Base-by-base conservation (phyloP, 306 rosid genomes). In the Medicago ruthenica region DNA sequence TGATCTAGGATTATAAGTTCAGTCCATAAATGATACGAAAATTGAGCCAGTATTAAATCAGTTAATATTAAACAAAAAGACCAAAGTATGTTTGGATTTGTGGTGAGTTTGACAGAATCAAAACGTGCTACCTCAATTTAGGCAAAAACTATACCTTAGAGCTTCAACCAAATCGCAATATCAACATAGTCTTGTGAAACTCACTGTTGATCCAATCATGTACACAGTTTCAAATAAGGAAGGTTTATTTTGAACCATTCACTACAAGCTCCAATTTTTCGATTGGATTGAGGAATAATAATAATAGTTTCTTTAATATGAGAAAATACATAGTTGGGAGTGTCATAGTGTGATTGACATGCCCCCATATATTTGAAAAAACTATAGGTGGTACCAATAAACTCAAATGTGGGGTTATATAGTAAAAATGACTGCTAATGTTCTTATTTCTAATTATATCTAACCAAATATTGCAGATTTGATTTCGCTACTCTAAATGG, bases 221-320 rank as follows among this genome's bases (percentile, higher is more conserved):
- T 3, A 15, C 17, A 48, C 1, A 4, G 4, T n/a, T 48, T 12
- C n/a, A 50, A 45, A 7, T 10, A 50, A 6, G 37, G 5, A 16
- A 9, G 16, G 13, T 39, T 18, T 41, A 55, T 51, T 27, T 18
- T 54, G n/a, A 40, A 24, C 41, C 57, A 71, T n/a, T 39, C 9
- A 12, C 72, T 53, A 4, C 67, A 78, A 7, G 10, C 69, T 21
- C 40, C 69, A 45, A 27, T 4, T 40, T n/a, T n/a, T n/a, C n/a
- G 69, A 80, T 76, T 89, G 74, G 91, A 91, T 11, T 41, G 14
- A 15, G 20, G 11, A 57, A 58, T 47, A 8, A 59, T 14, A 50
- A 24, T 24, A 24, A 24, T 24, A 24, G 27, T 24, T 24, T 24
- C 27, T 24, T 24, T 3, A 1, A 1, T 24, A 24, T 24, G 60